These are phyloP conservation scores for Setaria italica DNA, from an alignment of 202 grass and related monocot genomes.

Conservation along the genomic window DNA sequence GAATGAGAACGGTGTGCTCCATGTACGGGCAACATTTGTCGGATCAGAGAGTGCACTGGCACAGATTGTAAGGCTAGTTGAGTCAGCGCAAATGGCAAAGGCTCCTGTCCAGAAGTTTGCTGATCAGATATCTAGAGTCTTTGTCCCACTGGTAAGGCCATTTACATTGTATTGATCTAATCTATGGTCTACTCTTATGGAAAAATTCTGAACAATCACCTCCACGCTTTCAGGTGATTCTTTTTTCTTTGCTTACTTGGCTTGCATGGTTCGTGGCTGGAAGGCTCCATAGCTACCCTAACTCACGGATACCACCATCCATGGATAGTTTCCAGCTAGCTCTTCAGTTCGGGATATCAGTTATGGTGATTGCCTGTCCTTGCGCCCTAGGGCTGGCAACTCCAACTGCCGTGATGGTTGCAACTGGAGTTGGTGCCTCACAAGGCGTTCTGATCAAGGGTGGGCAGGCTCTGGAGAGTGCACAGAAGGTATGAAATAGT, in stretches of 20 bases:
- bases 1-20: conserved; percentile 92
- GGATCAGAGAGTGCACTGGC: conserved; percentile 89
- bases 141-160: conserved; percentile 83
- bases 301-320: conserved; percentile 84
- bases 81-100: conserved; percentile 95
- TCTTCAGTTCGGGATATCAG: conserved; percentile 96
- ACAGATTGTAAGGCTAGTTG: conserved; percentile 88
- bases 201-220: conserved; percentile 32
- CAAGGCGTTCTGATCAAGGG: conserved; percentile 96
- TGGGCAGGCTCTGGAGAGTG: conserved; percentile 90
- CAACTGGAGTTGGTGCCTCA: conserved; percentile 90
- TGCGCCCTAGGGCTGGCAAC: conserved; percentile 90
- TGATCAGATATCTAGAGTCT: conserved; percentile 90
- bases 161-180: conserved; percentile 20
- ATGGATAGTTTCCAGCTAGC: conserved; percentile 97
- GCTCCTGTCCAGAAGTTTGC: conserved; percentile 96
- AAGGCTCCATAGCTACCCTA: conserved; percentile 72
- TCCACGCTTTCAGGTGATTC: conserved; percentile 67
- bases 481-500: conserved; percentile 70
- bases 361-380: conserved; percentile 98
- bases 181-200: neutral
- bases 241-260: conserved; percentile 82
- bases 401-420: conserved; percentile 99
- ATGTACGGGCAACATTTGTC: conserved; percentile 87
- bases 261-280: conserved; percentile 83